phyloP scores from a whole-genome alignment of 441 rosid genomes.

The Biscutella auriculata region DNA sequence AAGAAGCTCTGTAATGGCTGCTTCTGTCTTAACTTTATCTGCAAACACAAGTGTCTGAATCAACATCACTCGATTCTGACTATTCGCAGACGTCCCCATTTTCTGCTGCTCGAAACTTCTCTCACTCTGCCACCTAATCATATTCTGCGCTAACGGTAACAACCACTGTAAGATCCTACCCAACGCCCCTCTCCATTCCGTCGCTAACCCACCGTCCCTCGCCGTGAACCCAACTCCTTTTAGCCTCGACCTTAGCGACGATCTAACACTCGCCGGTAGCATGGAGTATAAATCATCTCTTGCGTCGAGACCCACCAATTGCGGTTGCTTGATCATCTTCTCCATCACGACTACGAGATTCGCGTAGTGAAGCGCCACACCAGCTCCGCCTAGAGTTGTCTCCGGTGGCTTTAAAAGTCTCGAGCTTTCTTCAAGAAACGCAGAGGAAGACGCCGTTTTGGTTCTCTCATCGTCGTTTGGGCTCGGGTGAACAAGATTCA shows the following conservation, averaged over 20 bases:
- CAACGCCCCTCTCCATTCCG: slow-evolving; percentile 71
- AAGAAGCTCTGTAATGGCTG: slow-evolving; percentile 78
- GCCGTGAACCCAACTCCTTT: slow-evolving; percentile 72
- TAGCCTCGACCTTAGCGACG: slow-evolving; percentile 45
- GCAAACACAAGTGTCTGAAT: slow-evolving; percentile 74
- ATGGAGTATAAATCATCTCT: slow-evolving; percentile 77
- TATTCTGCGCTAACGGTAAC: slow-evolving; percentile 81
- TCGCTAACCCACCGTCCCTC: slow-evolving; percentile 58
- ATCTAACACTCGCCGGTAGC: slow-evolving; percentile 66
- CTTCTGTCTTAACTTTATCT: slow-evolving; percentile 72
- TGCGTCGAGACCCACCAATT: slow-evolving; percentile 73
- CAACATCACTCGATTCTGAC: slow-evolving; percentile 42
- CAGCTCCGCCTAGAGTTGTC: slow-evolving; percentile 67
- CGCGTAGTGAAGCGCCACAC: slow-evolving; percentile 71
- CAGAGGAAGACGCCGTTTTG: slow-evolving; percentile 18
- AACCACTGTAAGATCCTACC: slow-evolving; percentile 70
- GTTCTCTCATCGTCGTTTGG: slow-evolving; percentile 17
- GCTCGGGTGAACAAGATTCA: slow-evolving; percentile 55
- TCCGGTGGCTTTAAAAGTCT: slow-evolving; percentile 57
- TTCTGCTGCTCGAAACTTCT: slow-evolving; percentile 86
- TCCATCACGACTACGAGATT: slow-evolving; percentile 75
- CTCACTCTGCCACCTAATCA: slow-evolving; percentile 93
- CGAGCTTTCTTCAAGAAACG: slow-evolving; percentile 56
- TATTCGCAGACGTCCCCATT: slow-evolving; percentile 25
- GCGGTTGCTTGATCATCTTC: slow-evolving; percentile 89